phyloP scores from a whole-genome alignment of 225 moss, liverwort and hornwort genomes.

The Physcomitrellopsis africana region DNA sequence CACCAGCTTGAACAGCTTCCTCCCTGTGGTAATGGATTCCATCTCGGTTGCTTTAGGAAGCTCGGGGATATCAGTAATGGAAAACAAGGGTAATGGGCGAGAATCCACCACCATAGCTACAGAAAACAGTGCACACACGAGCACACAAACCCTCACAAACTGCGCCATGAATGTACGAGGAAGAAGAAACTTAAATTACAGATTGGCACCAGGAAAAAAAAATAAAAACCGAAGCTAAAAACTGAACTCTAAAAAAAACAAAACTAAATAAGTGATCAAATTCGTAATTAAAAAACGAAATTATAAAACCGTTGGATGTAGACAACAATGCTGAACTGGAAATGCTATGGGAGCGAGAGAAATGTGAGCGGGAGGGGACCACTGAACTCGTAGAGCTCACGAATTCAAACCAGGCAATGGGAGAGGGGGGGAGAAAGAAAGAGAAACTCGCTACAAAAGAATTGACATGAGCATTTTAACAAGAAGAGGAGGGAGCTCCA shows the following conservation, averaged over 20 bases:
- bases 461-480: too few relatives aligned
- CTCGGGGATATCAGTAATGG: constrained; percentile 16
- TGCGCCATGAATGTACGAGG: constrained; percentile 35
- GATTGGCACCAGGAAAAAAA: not conserved
- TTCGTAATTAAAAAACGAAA: too few relatives aligned
- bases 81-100: constrained; percentile 39
- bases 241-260: not conserved
- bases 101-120: constrained; percentile 36
- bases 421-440: too few relatives aligned
- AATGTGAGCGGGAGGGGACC: too few relatives aligned
- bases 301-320: not conserved
- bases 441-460: too few relatives aligned
- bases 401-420: constrained; percentile 15
- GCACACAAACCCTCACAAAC: constrained; percentile 16
- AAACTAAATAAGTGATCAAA: too few relatives aligned
- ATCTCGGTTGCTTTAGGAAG: not conserved
- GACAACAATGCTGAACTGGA: not conserved
- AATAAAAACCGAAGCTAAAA: not conserved
- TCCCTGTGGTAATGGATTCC: constrained; percentile 26
- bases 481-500: too few relatives aligned
- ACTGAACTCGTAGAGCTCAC: constrained; percentile 27
- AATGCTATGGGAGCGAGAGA: not conserved
- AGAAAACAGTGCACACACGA: constrained; percentile 22
- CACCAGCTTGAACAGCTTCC: constrained; percentile 64
- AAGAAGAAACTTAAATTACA: not conserved